Evolutionary conservation across 2,329 filamentous ascomycete genomes (phyloP).

Genomic region (Phoma herbarum): DNA sequence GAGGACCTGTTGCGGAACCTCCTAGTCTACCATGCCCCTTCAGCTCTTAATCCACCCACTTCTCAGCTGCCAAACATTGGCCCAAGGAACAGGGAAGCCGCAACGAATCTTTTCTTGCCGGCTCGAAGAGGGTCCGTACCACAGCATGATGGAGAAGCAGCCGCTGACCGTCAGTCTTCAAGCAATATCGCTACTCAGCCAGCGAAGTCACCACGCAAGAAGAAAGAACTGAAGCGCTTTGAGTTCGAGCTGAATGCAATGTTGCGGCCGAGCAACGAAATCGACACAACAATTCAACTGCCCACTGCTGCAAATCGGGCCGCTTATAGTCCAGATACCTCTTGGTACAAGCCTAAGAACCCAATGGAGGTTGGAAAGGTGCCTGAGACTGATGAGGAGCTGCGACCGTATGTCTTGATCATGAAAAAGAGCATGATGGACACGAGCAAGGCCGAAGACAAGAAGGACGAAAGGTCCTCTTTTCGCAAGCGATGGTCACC

Average conservation of each 20-base stretch:
- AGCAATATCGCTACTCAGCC: neutral
- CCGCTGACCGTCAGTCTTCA: neutral
- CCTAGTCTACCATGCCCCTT: neutral
- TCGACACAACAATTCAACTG: neutral
- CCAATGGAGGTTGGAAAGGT: neutral
- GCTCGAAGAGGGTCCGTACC: neutral
- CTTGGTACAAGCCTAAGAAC: neutral
- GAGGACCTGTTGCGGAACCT: neutral
- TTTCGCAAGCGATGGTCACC: neutral
- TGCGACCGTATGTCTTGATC: neutral
- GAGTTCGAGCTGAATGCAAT: neutral
- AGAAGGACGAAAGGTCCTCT: neutral
- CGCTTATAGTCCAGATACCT: neutral
- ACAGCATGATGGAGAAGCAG: neutral
- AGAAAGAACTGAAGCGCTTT: neutral
- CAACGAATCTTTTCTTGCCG: neutral
- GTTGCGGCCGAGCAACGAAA: neutral
- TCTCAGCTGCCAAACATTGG: neutral
- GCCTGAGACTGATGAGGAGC: neutral
- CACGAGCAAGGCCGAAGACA: neutral
- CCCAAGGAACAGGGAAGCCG: neutral
- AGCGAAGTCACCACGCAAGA: neutral
- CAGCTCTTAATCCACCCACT: neutral
- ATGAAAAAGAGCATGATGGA: neutral
- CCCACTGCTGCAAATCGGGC: neutral